Evolutionary conservation across 345 rosid genomes (phyloP), one percentile per base, ranked within the genome.

Genomic region (Firmiana major): DNA sequence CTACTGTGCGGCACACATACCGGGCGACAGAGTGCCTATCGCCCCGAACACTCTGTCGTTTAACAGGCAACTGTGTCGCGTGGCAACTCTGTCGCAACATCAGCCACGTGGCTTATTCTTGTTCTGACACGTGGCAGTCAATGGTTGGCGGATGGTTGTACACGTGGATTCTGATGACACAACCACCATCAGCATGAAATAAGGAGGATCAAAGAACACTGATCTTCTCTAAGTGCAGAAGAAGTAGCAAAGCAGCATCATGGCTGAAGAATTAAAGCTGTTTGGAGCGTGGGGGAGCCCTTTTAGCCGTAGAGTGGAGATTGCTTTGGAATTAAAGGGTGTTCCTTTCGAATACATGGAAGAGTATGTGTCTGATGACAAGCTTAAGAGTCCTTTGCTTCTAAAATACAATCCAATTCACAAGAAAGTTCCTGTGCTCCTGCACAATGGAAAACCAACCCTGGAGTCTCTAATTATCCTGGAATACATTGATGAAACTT

Each of bases 401-500:
- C 73, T 88, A 1, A 57, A 81, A 19, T 75, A 73, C 60, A 83
- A 84, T 71, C 87, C 89, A 1, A 62, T 86, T 46, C 72, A 74
- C 59, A 79, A 86, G 80, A 83, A 86, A 64, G 66, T 86, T 3
- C 88, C 88, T 5, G 87, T 87, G 69, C 79, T 87, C 58, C 75
- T 85, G 4, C 89, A 85, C 81, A 84, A 79, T 5, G 90, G 83
- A 24, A 81, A 86, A 40, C 53, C 84, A 4, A 21, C 86, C 15
- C 24, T 51, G 13, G 90, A 88, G 77, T 88, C 89, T n/a, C 75
- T 58, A 1, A 24, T 84, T 0, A 88, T 86, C 19, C 83, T 88
- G 12, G 83, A 88, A 9, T 88, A 88, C 79, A 84, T 88, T 80
- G 89, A 88, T 11, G 83, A 86, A 57, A 88, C 85, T 5, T 86